A percentile compares a stretch with the other conserved stretches of the same genome.
Conservation (phyloP, 768 basidiomycete species). For the Suillus placidus region DNA sequence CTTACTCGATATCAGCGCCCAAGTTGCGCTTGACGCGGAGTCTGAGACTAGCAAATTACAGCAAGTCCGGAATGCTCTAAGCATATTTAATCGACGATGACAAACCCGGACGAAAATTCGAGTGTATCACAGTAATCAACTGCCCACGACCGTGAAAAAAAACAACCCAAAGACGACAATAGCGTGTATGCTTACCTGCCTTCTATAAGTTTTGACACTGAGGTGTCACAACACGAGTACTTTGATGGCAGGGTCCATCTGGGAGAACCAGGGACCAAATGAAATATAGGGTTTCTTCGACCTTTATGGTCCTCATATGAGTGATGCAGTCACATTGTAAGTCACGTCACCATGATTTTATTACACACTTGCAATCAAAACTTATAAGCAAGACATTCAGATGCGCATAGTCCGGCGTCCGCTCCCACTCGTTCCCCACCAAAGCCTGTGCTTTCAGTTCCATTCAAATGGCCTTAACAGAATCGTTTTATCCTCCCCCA, state of each 20-base stretch:
- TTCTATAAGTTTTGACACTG: background rate
- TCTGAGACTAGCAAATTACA: background rate
- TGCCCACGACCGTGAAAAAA: conserved; percentile 10
- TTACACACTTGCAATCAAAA: conserved; percentile 3
- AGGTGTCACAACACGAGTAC: background rate
- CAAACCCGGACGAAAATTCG: background rate
- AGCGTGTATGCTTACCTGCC: conserved; percentile 3
- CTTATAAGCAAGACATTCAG: conserved; percentile 12
- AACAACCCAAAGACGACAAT: background rate
- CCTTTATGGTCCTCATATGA: background rate
- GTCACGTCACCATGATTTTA: conserved; percentile 4
- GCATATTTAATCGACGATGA: background rate
- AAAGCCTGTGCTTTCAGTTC: background rate
- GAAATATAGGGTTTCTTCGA: background rate
- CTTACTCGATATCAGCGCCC: background rate
- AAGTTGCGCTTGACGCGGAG: background rate
- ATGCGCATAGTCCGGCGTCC: background rate
- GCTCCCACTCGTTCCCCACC: background rate
- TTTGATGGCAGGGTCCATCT: background rate
- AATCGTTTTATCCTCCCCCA: conserved; percentile 30
- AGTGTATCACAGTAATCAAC: background rate
- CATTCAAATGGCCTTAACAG: conserved; percentile 30
- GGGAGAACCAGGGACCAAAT: background rate
- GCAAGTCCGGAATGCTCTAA: background rate
- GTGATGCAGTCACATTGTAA: background rate